A percentile compares a stretch with the other conserved stretches of the same genome.
Evolutionary conservation across 805 yeast species (phyloP).

Genomic region (Sugiyamaella mastotermitis): DNA sequence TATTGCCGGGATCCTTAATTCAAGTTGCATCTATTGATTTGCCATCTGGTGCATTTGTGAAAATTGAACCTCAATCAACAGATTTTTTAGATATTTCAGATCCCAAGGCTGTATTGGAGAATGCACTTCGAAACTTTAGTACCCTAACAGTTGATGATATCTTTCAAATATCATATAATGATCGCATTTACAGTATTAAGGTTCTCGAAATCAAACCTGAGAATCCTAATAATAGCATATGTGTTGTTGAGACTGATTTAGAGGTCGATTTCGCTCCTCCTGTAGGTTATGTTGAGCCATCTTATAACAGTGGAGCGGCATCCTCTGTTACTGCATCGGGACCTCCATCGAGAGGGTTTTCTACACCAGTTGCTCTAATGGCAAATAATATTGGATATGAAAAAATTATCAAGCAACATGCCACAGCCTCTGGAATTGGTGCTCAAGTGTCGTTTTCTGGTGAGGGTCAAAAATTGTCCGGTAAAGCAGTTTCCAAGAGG

Average conservation of each 20-base stretch:
- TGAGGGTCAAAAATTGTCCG: conserved; percentile 66
- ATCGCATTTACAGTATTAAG: conserved; percentile 67
- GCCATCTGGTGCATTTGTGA: conserved; percentile 82
- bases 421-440: conserved; percentile 17
- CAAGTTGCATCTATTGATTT: conserved; percentile 67
- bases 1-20: conserved; percentile 75
- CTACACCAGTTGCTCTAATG: conserved; percentile 40
- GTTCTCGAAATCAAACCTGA: conserved; percentile 87
- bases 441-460: conserved; percentile 41
- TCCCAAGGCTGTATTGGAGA: conserved; percentile 94
- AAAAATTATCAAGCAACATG: conserved; percentile 43
- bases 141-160: conserved; percentile 80
- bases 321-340: not conserved
- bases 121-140: conserved; percentile 82
- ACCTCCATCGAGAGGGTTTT: conserved; percentile 14
- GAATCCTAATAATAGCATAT: conserved; percentile 56
- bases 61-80: conserved; percentile 90
- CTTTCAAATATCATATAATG: conserved; percentile 79
- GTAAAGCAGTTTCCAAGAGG: conserved; percentile 10
- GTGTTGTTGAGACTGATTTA: conserved; percentile 94
- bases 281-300: conserved; percentile 92
- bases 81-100: conserved; percentile 91
- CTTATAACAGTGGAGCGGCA: not conserved
- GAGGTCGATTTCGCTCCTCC: conserved; percentile 99
- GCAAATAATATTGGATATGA: conserved; percentile 66